A percentile compares a stretch with the other conserved stretches of the same genome.
Conservation (phyloP, 495 filamentous ascomycete genomes). For the Apiosordaria backusii region DNA sequence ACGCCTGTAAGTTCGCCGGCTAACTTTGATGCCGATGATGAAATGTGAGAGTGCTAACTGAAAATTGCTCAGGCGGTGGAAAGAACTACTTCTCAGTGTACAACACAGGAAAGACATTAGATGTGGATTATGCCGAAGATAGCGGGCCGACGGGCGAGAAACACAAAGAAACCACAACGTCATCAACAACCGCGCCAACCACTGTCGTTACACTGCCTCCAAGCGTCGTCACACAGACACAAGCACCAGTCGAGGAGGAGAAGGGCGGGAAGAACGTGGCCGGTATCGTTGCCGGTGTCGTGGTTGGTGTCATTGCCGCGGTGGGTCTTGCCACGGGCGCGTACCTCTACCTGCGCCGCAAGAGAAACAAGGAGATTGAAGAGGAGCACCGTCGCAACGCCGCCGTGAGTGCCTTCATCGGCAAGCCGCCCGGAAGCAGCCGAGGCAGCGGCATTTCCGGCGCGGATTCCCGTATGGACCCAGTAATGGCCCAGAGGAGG, state of each 20-base stretch:
- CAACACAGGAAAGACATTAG: constrained; percentile 43
- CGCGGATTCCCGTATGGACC: constrained; percentile 82
- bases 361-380: constrained; percentile 68
- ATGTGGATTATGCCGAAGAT: constrained; percentile 18
- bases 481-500: constrained; percentile 78
- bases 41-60: constrained; percentile 27
- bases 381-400: constrained; percentile 75
- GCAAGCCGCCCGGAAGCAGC: constrained; percentile 55
- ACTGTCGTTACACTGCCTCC: background rate
- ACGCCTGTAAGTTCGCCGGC: constrained; percentile 54
- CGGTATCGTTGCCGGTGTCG: constrained; percentile 83
- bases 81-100: constrained; percentile 43
- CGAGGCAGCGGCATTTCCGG: constrained; percentile 57
- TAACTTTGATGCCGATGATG: background rate
- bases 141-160: background rate
- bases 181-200: background rate
- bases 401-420: constrained; percentile 64
- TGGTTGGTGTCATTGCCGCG: constrained; percentile 75
- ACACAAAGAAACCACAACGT: background rate
- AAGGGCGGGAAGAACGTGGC: constrained; percentile 48
- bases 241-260: constrained; percentile 31
- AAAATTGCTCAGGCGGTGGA: constrained; percentile 51
- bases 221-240: constrained; percentile 5
- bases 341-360: constrained; percentile 73
- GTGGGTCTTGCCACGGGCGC: constrained; percentile 60